Conservation (phyloP, 306 rosid species). For the Quercus gilva region DNA sequence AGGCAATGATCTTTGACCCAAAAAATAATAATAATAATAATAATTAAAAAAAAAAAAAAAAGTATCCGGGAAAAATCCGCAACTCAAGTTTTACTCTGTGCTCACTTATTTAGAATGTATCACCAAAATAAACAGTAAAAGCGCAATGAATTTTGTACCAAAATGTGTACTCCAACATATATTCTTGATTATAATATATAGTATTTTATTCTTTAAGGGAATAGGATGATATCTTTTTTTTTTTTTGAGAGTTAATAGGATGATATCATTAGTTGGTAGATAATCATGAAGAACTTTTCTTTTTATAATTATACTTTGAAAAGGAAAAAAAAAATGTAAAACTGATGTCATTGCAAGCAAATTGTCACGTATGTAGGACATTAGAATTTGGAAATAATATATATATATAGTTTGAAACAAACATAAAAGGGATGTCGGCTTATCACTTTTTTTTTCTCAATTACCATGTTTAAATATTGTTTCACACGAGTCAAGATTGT, state of each 20-base stretch:
- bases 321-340: not conserved
- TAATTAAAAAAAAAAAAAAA: no score
- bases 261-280: not conserved
- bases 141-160: not conserved
- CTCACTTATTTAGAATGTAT: not conserved
- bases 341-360: not conserved
- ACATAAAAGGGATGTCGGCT: not conserved
- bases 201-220: not conserved
- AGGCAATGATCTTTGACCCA: not conserved
- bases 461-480: not conserved
- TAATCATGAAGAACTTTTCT: not conserved
- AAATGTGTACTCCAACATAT: not conserved
- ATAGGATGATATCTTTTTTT: not conserved
- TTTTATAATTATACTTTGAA: not conserved
- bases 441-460: not conserved
- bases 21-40: no score
- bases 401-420: not conserved
- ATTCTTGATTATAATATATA: not conserved
- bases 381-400: not conserved
- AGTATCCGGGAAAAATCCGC: no score
- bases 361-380: not conserved
- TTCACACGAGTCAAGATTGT: not conserved
- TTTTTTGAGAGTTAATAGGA: no score
- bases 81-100: not conserved
- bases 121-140: not conserved